phyloP scores from a whole-genome alignment of 2,329 filamentous ascomycete species.

The Pleochaeta shiraiana region DNA sequence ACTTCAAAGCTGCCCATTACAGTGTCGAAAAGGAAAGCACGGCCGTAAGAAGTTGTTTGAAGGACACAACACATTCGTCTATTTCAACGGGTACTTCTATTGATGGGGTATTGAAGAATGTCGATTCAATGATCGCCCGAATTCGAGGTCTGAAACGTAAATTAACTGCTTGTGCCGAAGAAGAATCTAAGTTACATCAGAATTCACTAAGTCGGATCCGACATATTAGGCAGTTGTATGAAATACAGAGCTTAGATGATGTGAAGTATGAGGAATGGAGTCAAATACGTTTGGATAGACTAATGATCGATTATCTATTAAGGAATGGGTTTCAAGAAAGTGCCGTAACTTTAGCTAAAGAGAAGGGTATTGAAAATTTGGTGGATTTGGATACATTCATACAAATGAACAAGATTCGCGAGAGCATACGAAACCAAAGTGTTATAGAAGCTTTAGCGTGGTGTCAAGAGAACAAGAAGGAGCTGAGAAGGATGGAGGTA shows the following conservation, averaged over 20 bases:
- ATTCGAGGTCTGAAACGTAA: constrained; percentile 82
- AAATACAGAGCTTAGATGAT: constrained; percentile 63
- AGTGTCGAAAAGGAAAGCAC: constrained; percentile 50
- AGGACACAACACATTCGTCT: constrained; percentile 29
- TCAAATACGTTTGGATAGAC: constrained; percentile 53
- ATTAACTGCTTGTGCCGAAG: constrained; percentile 51
- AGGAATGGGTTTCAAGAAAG: constrained; percentile 63
- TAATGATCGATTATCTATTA: constrained; percentile 84
- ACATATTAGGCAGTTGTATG: constrained; percentile 63
- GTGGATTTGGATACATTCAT: constrained; percentile 82
- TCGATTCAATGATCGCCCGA: constrained; percentile 68
- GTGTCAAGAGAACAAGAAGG: constrained; percentile 87
- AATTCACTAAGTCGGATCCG: constrained; percentile 56
- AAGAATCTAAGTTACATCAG: constrained; percentile 55
- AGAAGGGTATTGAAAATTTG: constrained; percentile 55
- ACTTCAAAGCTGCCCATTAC: constrained; percentile 72
- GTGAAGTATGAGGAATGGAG: constrained; percentile 91
- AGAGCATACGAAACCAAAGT: constrained; percentile 45
- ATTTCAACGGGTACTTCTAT: constrained; percentile 35
- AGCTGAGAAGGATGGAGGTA: constrained; percentile 70
- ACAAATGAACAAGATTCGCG: constrained; percentile 55
- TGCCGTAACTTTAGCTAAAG: constrained; percentile 50
- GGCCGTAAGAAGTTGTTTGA: constrained; percentile 36
- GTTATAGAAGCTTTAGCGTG: constrained; percentile 65
- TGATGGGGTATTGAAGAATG: constrained; percentile 51